A percentile compares a stretch with the other conserved stretches of the same genome.
Evolutionary conservation across 129 eudicot species (phyloP).

Genomic region (Flaveria trinervia): DNA sequence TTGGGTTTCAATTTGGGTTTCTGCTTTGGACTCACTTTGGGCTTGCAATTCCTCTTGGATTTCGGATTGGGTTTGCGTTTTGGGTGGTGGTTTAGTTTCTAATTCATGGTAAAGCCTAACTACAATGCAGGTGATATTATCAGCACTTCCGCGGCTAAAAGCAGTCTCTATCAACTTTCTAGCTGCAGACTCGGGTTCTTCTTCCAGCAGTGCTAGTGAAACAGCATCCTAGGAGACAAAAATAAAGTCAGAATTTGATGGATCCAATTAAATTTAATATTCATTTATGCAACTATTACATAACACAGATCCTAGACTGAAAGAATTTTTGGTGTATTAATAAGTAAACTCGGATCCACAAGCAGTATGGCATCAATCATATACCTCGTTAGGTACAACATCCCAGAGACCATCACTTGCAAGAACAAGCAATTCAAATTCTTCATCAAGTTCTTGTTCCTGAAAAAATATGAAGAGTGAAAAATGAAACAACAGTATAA

Average conservation of each 20-base stretch:
- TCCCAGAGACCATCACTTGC: slow-evolving; percentile 97
- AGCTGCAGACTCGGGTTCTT: slow-evolving; percentile 73
- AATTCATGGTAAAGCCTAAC: slow-evolving; percentile 61
- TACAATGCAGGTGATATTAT: slow-evolving; percentile 81
- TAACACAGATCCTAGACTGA: not conserved
- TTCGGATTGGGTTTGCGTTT: not conserved
- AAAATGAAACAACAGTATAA: not conserved
- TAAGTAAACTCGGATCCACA: not conserved
- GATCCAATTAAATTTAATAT: not conserved
- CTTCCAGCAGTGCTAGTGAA: slow-evolving; percentile 73
- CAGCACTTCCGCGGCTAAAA: slow-evolving; percentile 82
- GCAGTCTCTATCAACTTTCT: slow-evolving; percentile 81
- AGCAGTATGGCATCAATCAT: not conserved
- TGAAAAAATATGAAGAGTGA: slow-evolving; percentile 23
- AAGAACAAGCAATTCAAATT: slow-evolving; percentile 73
- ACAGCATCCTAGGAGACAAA: slow-evolving; percentile 64
- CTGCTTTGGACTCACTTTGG: not conserved
- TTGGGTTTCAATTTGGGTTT: slow-evolving; percentile 1
- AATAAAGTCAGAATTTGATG: not conserved
- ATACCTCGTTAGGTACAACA: slow-evolving; percentile 87
- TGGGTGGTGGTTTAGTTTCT: slow-evolving; percentile 23
- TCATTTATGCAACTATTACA: not conserved
- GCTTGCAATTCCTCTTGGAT: not conserved
- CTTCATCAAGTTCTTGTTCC: slow-evolving; percentile 77
- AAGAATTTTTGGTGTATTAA: slow-evolving; percentile 3